These are phyloP conservation scores for Antitrichia curtipendula DNA, from an alignment of 225 moss, liverwort and hornwort species.

Conservation along the genomic window DNA sequence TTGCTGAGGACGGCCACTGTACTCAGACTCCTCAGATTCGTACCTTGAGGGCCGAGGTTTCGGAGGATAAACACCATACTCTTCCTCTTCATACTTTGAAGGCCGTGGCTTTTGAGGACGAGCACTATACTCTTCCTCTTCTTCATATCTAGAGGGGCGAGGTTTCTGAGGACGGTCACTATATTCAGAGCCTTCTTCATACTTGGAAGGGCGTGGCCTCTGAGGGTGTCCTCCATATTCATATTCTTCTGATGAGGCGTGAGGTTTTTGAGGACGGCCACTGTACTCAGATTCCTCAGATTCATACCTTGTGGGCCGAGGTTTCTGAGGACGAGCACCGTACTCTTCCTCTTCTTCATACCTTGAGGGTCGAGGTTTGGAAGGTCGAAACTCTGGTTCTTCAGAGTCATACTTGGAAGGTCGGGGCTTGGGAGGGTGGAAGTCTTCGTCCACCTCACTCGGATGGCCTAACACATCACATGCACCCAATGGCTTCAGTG, in stretches of 20 bases:
- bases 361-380: background rate
- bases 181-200: background rate
- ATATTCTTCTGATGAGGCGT: background rate
- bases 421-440: conserved; percentile 8
- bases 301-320: background rate
- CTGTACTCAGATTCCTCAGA: conserved; percentile 3
- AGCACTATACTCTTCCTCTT: background rate
- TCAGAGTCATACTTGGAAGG: conserved; percentile 1
- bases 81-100: background rate
- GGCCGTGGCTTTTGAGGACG: background rate
- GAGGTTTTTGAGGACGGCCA: background rate
- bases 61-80: background rate
- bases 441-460: background rate
- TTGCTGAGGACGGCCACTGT: background rate
- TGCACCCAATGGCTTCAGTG: background rate
- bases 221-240: background rate
- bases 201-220: background rate
- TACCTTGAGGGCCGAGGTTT: background rate
- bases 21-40: conserved; percentile 3
- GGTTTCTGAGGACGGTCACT: background rate
- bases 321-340: background rate
- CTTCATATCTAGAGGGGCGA: background rate
- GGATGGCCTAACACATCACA: background rate
- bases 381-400: background rate
- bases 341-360: conserved; percentile 4